These are phyloP conservation scores for Pycnococcus provasolii DNA, from an alignment of 139 green algal species.

Conservation along the genomic window DNA sequence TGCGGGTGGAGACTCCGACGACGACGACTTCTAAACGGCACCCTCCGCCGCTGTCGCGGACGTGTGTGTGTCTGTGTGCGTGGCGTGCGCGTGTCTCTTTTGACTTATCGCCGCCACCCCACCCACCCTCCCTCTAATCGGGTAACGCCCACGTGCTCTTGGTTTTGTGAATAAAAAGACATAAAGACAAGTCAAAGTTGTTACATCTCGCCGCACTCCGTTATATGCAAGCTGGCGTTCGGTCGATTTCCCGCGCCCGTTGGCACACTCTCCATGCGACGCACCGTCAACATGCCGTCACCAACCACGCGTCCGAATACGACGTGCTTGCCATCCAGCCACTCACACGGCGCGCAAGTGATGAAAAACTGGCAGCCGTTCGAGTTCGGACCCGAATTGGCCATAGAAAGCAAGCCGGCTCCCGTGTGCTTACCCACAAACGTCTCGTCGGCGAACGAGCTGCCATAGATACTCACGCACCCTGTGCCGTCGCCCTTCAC, in stretches of 20 bases:
- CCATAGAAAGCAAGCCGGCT: conserved; percentile 81
- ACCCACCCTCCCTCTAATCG: too few species aligned
- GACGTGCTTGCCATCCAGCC: conserved; percentile 94
- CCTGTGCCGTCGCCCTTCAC: conserved; percentile 90
- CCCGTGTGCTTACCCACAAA: conserved; percentile 90
- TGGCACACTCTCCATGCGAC: conserved; percentile 89
- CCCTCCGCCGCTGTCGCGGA: too few species aligned
- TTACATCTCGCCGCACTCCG: conserved; percentile 90
- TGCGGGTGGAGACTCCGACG: too few species aligned
- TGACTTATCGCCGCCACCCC: too few species aligned
- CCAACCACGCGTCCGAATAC: conserved; percentile 76
- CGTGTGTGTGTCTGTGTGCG: too few species aligned
- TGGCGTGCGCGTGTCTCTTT: too few species aligned
- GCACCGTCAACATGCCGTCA: conserved; percentile 74
- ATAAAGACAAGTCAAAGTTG: not conserved
- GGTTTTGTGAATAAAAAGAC: too few species aligned
- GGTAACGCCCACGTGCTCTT: not conserved
- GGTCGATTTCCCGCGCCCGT: conserved; percentile 72
- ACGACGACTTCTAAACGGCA: too few species aligned
- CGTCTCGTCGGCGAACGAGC: conserved; percentile 83
- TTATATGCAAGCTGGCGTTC: conserved; percentile 62
- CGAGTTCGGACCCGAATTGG: conserved; percentile 30
- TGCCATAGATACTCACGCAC: conserved; percentile 86
- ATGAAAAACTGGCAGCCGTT: conserved; percentile 85
- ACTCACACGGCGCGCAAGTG: conserved; percentile 82